A percentile compares a stretch with the other conserved stretches of the same genome.
Evolutionary conservation across 2,329 filamentous ascomycete species (phyloP).

Genomic region (Aspergillus terreus): DNA sequence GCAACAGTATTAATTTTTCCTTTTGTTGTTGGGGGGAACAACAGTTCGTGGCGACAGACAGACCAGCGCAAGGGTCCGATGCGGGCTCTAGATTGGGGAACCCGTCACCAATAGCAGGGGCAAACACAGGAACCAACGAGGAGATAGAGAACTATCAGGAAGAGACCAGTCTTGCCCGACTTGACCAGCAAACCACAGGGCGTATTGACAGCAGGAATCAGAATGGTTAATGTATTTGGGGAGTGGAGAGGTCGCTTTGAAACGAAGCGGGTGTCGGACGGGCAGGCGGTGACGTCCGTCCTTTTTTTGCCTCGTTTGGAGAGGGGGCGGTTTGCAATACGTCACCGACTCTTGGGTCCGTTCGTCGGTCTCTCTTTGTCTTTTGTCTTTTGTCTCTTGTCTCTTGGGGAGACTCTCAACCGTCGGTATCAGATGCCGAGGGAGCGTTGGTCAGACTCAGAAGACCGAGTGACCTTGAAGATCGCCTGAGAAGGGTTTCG

Average conservation of each 20-base stretch:
- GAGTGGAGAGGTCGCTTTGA: constrained; percentile 3
- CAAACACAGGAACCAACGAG: not conserved
- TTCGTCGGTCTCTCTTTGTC: not conserved
- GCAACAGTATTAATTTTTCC: no score
- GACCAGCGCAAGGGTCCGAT: not conserved
- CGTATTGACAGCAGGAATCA: not conserved
- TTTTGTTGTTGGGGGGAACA: not conserved
- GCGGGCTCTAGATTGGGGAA: not conserved
- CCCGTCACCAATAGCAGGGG: not conserved
- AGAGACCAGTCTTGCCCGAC: not conserved
- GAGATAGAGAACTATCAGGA: not conserved
- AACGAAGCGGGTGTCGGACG: constrained; percentile 9
- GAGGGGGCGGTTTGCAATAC: not conserved
- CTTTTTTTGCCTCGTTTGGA: not conserved
- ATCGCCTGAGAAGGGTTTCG: no score
- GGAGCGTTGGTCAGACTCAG: no score
- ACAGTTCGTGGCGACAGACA: not conserved
- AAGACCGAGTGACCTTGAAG: no score
- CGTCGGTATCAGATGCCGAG: no score
- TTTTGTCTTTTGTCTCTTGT: no score
- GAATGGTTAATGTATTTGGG: not conserved
- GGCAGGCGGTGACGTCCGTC: constrained; percentile 20
- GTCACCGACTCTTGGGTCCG: constrained; percentile 1
- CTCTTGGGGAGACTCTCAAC: no score
- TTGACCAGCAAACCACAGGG: constrained; percentile 1